Evolutionary conservation across 176 grass and related monocot species (phyloP), one percentile per base, ranked within the genome.

Genomic region (Carex littledalei): DNA sequence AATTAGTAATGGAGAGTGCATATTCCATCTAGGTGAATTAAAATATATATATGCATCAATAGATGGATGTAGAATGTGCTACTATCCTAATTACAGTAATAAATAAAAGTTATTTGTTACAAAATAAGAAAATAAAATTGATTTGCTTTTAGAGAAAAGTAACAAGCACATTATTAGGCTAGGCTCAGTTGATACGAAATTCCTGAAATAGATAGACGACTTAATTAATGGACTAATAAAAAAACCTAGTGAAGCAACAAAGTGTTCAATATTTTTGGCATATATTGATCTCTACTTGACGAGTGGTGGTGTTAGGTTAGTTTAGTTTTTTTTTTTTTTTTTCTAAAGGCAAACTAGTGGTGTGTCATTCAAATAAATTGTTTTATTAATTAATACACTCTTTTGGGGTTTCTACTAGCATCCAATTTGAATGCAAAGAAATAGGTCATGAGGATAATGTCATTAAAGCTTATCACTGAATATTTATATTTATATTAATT

Each of bases 181-280:
- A 50, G 35, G 35, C 61, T 26, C 32, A 17, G 21, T 29, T 53
- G 12, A 63, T 53, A 22, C 43, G 20, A 69, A 83, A 5, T 68
- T 83, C 81, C 41, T 22, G 15, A 67, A 68, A 53, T 83, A 83
- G 81, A 83, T 83, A 68, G 26, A 29, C 1, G 11, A 53, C 13
- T 26, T 64, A 45, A 37, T 61, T 77, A 77, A 24, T 5, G 35
- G 45, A 24, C 24, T 8, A 45, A 8, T 45, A 8, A 45, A 2
- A 2, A 41, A 67, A 83, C 61, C 2, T 83, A 83, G 22, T 26
- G 37, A 82, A 82, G 20, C 34, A 83, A 66, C 59, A 81, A 81
- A 67, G 24, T 50, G 21, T 82, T 67, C 21, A 45, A 45, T 41
- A 41, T 3, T 22, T 82, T n/a, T 58, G 8, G 59, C 31, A 80